Evolutionary conservation across 1,284 basidiomycete species (phyloP), one percentile per base, ranked within the genome.

Genomic region (Fomitopsis schrenkii): DNA sequence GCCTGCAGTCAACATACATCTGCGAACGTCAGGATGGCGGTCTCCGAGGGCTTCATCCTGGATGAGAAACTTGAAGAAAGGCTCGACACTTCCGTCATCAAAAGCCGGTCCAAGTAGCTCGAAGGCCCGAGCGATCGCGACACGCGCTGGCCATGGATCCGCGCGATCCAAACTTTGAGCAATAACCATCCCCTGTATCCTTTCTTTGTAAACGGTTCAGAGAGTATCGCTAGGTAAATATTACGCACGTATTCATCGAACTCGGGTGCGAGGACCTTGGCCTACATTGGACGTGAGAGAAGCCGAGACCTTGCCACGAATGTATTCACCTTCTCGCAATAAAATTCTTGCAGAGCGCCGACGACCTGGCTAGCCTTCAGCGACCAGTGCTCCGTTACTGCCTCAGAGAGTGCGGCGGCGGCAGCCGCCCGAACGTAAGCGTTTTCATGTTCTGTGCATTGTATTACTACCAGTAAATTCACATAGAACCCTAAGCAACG

Each of bases 141-240:
- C 80, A 38, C 97, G 85, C 30, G 90, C 83, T 59, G 87, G 83
- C 94, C 94, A 99, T 5, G 96, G 97, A 75, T 99, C 97, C n/a
- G 86, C 79, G 40, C 93, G 86, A 71, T 95, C 90, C n/a, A 97
- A 77, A 55, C 91, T 97, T 67, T 90, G 85, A 30, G 94, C 87
- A 63, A 97, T 92, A 62, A 99, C 83, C 91, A 99, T 97, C 19
- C 97, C 97, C 91, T 94, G 67, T 7, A 54, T 58, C 8, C n/a
- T 5, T 4, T 8, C 7, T 42, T 15, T 57, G 17, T 1, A 14
- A 6, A 58, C 7, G 4, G 4, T 12, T 17, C 7, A 12, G 26
- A 12, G 26, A 41, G 19, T 10, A 14, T 33, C 30, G 30, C 30
- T 33, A 8, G 30, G 3, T 33, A 35, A 54, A 38, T 22, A 42